Conservation (phyloP, 2,329 filamentous ascomycete species). For the Arthrocladium fulminans region DNA sequence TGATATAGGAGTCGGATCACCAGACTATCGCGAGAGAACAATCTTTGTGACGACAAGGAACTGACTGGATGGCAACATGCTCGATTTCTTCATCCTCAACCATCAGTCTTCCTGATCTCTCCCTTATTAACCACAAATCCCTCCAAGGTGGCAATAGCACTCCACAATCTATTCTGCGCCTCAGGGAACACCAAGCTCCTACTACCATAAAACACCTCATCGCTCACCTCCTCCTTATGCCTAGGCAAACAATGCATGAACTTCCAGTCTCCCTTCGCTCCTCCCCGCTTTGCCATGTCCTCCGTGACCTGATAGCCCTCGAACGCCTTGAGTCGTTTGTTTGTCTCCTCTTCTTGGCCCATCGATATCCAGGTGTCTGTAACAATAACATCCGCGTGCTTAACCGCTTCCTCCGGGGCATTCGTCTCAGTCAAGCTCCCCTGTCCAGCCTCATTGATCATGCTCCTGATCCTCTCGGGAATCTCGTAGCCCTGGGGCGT, state of each 20-base stretch:
- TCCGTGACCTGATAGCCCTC: slow-evolving; percentile 84
- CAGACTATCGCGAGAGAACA: background rate
- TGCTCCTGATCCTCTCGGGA: slow-evolving; percentile 60
- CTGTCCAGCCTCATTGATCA: slow-evolving; percentile 58
- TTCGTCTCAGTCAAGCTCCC: slow-evolving; percentile 64
- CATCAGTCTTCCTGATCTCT: slow-evolving; percentile 44
- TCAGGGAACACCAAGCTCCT: slow-evolving; percentile 85
- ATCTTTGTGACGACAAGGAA: background rate
- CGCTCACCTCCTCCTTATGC: slow-evolving; percentile 83
- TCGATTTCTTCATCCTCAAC: background rate
- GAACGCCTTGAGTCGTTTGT: slow-evolving; percentile 71
- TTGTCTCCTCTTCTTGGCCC: slow-evolving; percentile 84
- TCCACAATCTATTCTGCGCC: slow-evolving; percentile 90
- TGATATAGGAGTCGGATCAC: background rate
- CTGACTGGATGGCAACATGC: background rate
- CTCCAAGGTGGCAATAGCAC: slow-evolving; percentile 76
- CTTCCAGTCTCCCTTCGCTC: slow-evolving; percentile 82
- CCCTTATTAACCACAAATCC: slow-evolving; percentile 93
- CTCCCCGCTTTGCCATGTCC: slow-evolving; percentile 71
- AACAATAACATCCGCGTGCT: slow-evolving; percentile 77
- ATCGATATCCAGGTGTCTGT: slow-evolving; percentile 98
- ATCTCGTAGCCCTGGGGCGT: slow-evolving; percentile 80
- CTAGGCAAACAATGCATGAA: slow-evolving; percentile 98
- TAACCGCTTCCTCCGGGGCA: slow-evolving; percentile 74
- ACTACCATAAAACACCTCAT: slow-evolving; percentile 86